Evolutionary conservation across 202 grass and related monocot genomes (phyloP).

Genomic region (Saccharum hybrid): DNA sequence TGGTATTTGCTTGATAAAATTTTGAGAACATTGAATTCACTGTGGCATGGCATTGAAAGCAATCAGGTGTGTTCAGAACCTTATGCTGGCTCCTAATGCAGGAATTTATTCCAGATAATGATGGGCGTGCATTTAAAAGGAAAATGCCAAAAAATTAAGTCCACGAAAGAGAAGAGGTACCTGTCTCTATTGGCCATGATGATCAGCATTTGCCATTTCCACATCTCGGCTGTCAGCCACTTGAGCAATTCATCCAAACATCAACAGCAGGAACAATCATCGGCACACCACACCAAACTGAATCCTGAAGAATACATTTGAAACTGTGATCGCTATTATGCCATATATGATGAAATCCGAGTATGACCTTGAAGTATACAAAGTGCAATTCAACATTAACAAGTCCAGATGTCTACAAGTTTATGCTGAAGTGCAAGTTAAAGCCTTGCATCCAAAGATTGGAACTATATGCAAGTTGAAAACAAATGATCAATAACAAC

Average conservation of each 20-base stretch:
- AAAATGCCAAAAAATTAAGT: slow-evolving; percentile 61
- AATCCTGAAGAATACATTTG: slow-evolving; percentile 38
- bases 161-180: slow-evolving; percentile 49
- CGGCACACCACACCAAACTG: slow-evolving; percentile 36
- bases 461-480: slow-evolving; percentile 27
- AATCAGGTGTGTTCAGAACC: slow-evolving; percentile 62
- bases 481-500: slow-evolving; percentile 37
- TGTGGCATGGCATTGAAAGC: slow-evolving; percentile 57
- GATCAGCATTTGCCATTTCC: slow-evolving; percentile 55
- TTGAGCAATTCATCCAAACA: slow-evolving; percentile 50
- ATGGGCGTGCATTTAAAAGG: slow-evolving; percentile 54
- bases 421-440: slow-evolving; percentile 14
- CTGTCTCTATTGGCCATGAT: slow-evolving; percentile 42
- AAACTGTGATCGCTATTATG: slow-evolving; percentile 28
- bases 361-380: slow-evolving; percentile 27
- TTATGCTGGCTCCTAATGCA: slow-evolving; percentile 55
- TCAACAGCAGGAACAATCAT: slow-evolving; percentile 39
- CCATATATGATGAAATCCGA: slow-evolving; percentile 2
- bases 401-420: slow-evolving; percentile 6
- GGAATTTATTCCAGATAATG: slow-evolving; percentile 73
- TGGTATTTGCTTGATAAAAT: slow-evolving; percentile 47
- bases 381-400: slow-evolving; percentile 4
- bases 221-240: slow-evolving; percentile 54
- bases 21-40: slow-evolving; percentile 53
- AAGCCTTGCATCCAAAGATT: slow-evolving; percentile 37